Percentiles rank a stretch among this genome's conserved stretches.
Conservation (phyloP, 495 filamentous ascomycete genomes). For the Xylaria longipes region DNA sequence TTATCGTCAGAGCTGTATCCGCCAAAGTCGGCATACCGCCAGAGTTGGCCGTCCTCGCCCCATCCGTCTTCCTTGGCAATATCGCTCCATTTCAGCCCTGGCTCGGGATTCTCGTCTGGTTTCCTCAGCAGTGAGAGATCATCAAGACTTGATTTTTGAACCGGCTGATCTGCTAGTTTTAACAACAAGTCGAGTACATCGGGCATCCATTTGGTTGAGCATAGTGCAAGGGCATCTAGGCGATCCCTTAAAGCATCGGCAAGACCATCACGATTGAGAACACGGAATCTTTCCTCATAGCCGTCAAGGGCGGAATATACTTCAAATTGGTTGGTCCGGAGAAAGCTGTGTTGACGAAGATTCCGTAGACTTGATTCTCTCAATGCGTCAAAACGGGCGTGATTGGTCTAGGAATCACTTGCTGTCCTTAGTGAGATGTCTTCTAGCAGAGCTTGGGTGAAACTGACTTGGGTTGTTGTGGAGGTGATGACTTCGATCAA, state of each 20-base stretch:
- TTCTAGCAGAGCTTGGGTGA: slow-evolving; percentile 17
- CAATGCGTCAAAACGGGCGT: slow-evolving; percentile 53
- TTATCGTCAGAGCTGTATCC: slow-evolving; percentile 67
- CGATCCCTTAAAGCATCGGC: slow-evolving; percentile 76
- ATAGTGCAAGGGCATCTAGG: slow-evolving; percentile 62
- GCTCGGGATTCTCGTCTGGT: slow-evolving; percentile 46
- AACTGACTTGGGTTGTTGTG: slow-evolving; percentile 39
- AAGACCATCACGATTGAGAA: slow-evolving; percentile 77
- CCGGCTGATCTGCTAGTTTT: slow-evolving; percentile 81
- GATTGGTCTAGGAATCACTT: slow-evolving; percentile 49
- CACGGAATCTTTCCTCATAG: slow-evolving; percentile 84
- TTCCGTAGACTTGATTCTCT: slow-evolving; percentile 59
- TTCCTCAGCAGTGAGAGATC: slow-evolving; percentile 62
- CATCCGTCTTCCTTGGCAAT: slow-evolving; percentile 76
- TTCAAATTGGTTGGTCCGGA: slow-evolving; percentile 87
- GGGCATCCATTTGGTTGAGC: slow-evolving; percentile 67
- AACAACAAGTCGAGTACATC: slow-evolving; percentile 83
- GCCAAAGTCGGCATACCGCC: slow-evolving; percentile 78
- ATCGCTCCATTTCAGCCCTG: slow-evolving; percentile 73
- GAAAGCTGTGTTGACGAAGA: slow-evolving; percentile 66
- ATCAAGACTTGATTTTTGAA: slow-evolving; percentile 67
- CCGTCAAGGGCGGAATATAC: slow-evolving; percentile 75
- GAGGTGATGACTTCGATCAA: slow-evolving; percentile 54
- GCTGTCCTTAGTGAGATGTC: slow-evolving; percentile 11
- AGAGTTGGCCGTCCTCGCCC: slow-evolving; percentile 72